These are phyloP conservation scores for Citrullus amarus DNA, from an alignment of 306 rosid species.

Conservation along the genomic window DNA sequence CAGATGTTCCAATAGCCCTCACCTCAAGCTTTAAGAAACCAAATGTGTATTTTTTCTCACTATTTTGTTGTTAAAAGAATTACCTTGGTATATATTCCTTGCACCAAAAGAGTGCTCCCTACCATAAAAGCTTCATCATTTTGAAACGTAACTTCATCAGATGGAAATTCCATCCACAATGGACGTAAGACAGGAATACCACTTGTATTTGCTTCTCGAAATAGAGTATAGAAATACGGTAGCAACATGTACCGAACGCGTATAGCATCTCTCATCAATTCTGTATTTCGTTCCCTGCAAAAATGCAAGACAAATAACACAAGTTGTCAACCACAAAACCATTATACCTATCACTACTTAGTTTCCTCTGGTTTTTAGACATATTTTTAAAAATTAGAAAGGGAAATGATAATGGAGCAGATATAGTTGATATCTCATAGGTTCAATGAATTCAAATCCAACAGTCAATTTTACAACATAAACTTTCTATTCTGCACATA, in stretches of 20 bases:
- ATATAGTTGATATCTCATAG: not conserved
- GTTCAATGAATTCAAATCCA: not conserved
- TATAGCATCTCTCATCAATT: constrained; percentile 71
- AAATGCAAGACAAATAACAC: not conserved
- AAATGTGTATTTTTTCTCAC: not conserved
- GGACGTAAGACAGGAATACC: constrained; percentile 89
- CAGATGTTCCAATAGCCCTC: not conserved
- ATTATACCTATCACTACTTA: not conserved
- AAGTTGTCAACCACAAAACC: not conserved
- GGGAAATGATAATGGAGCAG: not conserved
- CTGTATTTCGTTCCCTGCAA: constrained; percentile 69
- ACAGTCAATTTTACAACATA: not conserved
- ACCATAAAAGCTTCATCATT: constrained; percentile 97
- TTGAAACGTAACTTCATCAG: constrained; percentile 77
- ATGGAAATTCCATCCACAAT: constrained; percentile 97
- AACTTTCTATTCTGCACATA: not conserved
- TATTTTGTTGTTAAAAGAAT: not conserved
- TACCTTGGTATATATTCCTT: constrained; percentile 89
- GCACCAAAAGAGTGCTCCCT: constrained; percentile 83
- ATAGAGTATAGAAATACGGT: constrained; percentile 84
- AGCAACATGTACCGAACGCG: constrained; percentile 74
- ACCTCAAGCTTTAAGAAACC: not conserved
- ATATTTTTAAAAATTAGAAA: not conserved
- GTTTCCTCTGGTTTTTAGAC: not conserved
- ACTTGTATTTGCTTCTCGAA: constrained; percentile 75